phyloP scores from a whole-genome alignment of 2,329 filamentous ascomycete genomes.

The Thermomyces lanuginosus region DNA sequence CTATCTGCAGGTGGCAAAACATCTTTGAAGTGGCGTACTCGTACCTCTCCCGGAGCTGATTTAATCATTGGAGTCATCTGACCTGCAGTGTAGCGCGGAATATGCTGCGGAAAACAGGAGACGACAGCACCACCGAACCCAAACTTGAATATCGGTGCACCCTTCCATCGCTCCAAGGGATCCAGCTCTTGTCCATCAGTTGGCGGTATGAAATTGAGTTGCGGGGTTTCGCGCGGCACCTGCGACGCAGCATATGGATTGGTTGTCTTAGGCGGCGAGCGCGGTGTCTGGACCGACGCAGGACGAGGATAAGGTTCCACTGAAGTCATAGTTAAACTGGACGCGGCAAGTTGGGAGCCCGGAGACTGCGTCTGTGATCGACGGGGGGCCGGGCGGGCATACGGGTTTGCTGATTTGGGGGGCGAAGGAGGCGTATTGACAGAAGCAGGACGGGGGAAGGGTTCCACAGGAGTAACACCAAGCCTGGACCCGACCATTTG shows the following conservation, averaged over 20 bases:
- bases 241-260: constrained; percentile 22
- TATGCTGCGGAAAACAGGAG: constrained; percentile 73
- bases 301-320: constrained; percentile 36
- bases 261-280: constrained; percentile 22
- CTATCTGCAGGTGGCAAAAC: constrained; percentile 56
- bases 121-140: constrained; percentile 70
- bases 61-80: constrained; percentile 61
- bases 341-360: constrained; percentile 35
- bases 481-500: constrained; percentile 34
- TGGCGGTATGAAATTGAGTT: constrained; percentile 40
- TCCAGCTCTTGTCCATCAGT: constrained; percentile 47
- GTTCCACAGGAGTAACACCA: constrained; percentile 27
- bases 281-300: constrained; percentile 37
- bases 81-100: constrained; percentile 69
- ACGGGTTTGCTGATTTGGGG: constrained; percentile 20
- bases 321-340: constrained; percentile 26
- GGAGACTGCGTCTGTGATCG: constrained; percentile 47
- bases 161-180: constrained; percentile 76
- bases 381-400: no score
- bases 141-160: constrained; percentile 72
- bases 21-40: constrained; percentile 58
- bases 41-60: constrained; percentile 66
- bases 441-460: constrained; percentile 38
- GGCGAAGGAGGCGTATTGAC: constrained; percentile 32
- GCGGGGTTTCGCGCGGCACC: constrained; percentile 27